Conservation (phyloP, 768 basidiomycete species). For the Trametes elegans region DNA sequence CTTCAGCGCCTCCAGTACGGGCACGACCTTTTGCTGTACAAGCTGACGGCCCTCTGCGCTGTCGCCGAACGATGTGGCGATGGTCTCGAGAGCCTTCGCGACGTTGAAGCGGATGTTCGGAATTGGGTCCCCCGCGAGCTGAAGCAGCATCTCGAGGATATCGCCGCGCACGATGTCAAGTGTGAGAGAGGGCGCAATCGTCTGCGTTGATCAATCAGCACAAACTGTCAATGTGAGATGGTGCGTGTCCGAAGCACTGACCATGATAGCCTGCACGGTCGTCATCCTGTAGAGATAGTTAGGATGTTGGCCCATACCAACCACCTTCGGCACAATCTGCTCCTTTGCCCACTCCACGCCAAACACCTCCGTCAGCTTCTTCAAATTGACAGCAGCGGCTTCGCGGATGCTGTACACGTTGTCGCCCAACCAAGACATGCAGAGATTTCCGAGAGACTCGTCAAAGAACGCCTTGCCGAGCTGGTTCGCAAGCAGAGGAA, state of each 20-base stretch:
- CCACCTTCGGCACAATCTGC: conserved; percentile 94
- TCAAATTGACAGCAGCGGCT: conserved; percentile 95
- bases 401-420: conserved; percentile 98
- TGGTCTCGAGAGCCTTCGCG: conserved; percentile 88
- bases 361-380: conserved; percentile 96
- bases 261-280: conserved; percentile 96
- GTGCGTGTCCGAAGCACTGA: conserved; percentile 37
- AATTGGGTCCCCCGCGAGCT: conserved; percentile 85
- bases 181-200: conserved; percentile 89
- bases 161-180: conserved; percentile 80
- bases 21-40: conserved; percentile 68
- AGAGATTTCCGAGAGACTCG: conserved; percentile 92
- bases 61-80: conserved; percentile 67
- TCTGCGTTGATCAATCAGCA: conserved; percentile 45
- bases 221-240: conserved; percentile 9
- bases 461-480: conserved; percentile 97
- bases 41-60: conserved; percentile 72
- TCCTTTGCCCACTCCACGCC: conserved; percentile 96
- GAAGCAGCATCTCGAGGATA: conserved; percentile 80
- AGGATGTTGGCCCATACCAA: conserved; percentile 94
- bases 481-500: conserved; percentile 98
- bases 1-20: conserved; percentile 84
- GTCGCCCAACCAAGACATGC: conserved; percentile 99
- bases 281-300: conserved; percentile 99
- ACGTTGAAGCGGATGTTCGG: conserved; percentile 99